Base-by-base conservation (phyloP, 352 stramenopile species). In the Phytophthora meadii region DNA sequence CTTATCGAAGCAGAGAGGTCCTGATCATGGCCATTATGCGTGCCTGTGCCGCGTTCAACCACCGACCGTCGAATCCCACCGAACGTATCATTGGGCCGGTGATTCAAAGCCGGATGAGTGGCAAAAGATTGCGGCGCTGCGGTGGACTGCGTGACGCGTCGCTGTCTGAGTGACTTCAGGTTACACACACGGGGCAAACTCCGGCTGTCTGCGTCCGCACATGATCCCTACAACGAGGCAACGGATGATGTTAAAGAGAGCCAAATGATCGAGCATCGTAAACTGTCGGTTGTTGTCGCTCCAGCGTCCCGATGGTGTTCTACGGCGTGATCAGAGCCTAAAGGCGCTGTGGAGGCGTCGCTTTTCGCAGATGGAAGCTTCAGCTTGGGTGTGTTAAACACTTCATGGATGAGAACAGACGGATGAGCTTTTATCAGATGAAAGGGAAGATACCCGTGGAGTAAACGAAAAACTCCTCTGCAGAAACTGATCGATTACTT, bases 311-410 rank as follows among this genome's bases (percentile, higher is more conserved):
- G 7, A 34, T 25, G 27, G 15, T 30, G 57, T 60, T 65, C 14
- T 51, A 53, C 37, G 49, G 58, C 49, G 49, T 66, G 48, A 66
- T 66, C 57, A 59, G 39, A 27, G 19, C 7, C n/a, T 39, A 37
- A 19, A 25, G 49, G 58, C 41, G 57, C 47, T 46, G 48, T 12
- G 19, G 24, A 12, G 55, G 24, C 32, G 14, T 49, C 45, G 22
- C 11, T 36, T 66, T 66, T 66, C 58, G 59, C 58, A 66, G 58
- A 66, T 66, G 47, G 32, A 8, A 58, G 25, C 48, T 66, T 64
- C 46, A 64, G 45, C 30, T 50, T 54, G 54, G 54, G 53, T 9
- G 2, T 17, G 47, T 14, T 32, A 22, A 22, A 22, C 22, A 8
- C 45, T 40, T 41, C 46, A 9, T 15, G 27, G 27, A 8, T 4